phyloP scores from a whole-genome alignment of 116 monocot species.

The Papilionanthe hybrid region DNA sequence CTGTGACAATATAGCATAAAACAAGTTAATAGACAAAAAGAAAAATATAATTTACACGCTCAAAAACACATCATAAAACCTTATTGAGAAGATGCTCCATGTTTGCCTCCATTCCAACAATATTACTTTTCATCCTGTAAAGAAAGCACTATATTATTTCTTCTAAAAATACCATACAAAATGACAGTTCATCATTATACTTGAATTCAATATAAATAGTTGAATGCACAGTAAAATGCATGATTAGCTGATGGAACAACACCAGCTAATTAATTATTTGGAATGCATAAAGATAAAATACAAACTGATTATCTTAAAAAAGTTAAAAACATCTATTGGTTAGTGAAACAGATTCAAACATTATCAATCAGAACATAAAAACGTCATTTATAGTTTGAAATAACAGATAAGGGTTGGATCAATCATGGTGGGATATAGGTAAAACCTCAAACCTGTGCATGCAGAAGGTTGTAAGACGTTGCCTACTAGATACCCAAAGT shows the following conservation, averaged over 20 bases:
- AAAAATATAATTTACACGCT: not conserved
- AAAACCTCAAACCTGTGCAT: not conserved
- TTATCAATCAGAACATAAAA: not conserved
- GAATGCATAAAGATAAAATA: not conserved
- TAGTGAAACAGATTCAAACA: not conserved
- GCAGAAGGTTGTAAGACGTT: not conserved
- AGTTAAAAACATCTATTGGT: not conserved
- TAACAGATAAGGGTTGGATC: not conserved
- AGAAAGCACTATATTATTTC: not conserved
- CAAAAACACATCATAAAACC: constrained; percentile 26
- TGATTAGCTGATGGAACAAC: not conserved
- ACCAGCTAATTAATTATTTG: not conserved
- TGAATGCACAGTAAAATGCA: not conserved
- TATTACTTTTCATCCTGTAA: constrained; percentile 95
- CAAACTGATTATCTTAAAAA: not conserved
- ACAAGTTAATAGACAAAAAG: not conserved
- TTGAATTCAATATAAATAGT: not conserved
- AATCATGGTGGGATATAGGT: not conserved
- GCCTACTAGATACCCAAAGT: not conserved
- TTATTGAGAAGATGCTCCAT: constrained; percentile 97
- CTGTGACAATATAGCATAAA: constrained; percentile 27
- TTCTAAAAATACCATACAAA: not conserved
- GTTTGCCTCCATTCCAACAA: constrained; percentile 91
- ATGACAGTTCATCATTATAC: not conserved
- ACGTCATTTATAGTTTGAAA: not conserved